Percentiles rank a stretch among this genome's conserved stretches.
These are phyloP conservation scores for Mallotus nudiflorus DNA, from an alignment of 345 rosid species.

Conservation along the genomic window DNA sequence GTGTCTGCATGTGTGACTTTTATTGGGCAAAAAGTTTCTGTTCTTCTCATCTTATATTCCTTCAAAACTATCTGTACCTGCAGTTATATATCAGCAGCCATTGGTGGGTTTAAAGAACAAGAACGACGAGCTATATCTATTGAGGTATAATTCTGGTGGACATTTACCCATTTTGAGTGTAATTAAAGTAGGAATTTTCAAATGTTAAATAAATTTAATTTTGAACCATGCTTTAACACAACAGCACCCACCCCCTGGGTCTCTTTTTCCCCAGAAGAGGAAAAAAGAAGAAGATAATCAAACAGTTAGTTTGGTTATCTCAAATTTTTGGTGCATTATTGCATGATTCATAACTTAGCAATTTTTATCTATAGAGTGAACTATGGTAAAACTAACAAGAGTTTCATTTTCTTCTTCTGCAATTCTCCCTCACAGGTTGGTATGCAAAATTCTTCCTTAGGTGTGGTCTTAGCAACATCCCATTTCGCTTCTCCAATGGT, in stretches of 20 bases:
- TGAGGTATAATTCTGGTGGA: constrained; percentile 37
- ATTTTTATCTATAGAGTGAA: neutral
- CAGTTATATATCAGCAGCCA: constrained; percentile 54
- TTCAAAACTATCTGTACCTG: constrained; percentile 10
- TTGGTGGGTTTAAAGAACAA: constrained; percentile 48
- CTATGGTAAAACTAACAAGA: neutral
- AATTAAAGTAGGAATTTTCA: neutral
- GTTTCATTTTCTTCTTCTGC: neutral
- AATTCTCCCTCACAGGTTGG: constrained; percentile 45
- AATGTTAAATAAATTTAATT: neutral
- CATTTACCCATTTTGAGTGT: neutral
- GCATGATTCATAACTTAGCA: neutral
- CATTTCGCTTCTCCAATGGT: constrained; percentile 65
- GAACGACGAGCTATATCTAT: constrained; percentile 64
- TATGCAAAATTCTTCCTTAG: constrained; percentile 71
- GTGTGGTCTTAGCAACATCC: constrained; percentile 61
- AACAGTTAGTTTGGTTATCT: no score
- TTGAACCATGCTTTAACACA: neutral
- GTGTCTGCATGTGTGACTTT: no score
- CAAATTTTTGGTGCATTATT: no score
- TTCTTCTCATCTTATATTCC: no score
- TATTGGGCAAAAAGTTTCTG: no score
- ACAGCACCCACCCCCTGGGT: no score
- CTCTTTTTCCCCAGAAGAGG: no score
- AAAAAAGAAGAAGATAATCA: no score